A percentile compares a stretch with the other conserved stretches of the same genome.
Evolutionary conservation across 208 protist genomes (phyloP).

Genomic region (Leishmania tarentolae): DNA sequence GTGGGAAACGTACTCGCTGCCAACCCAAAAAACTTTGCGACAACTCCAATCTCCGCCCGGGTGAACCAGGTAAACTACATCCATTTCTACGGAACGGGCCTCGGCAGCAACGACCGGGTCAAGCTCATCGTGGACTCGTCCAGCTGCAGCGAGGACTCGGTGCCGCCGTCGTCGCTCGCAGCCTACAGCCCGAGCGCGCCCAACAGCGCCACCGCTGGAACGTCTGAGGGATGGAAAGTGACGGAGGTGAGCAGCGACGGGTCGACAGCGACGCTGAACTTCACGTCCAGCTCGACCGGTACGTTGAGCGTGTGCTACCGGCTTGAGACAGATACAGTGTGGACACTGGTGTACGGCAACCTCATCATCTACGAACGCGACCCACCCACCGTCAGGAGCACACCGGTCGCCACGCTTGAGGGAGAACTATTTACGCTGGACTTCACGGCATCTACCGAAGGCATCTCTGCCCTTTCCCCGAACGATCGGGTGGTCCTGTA

Average conservation of each 20-base stretch:
- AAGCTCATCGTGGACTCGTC: slow-evolving; percentile 74
- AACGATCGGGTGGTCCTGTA: slow-evolving; percentile 71
- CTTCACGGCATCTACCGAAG: slow-evolving; percentile 42
- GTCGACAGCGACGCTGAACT: slow-evolving; percentile 54
- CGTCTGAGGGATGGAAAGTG: slow-evolving; percentile 55
- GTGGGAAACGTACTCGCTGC: slow-evolving; percentile 59
- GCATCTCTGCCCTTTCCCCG: slow-evolving; percentile 18
- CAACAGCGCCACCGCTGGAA: slow-evolving; percentile 18
- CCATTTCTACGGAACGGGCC: slow-evolving; percentile 55
- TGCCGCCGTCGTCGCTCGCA: slow-evolving; percentile 55
- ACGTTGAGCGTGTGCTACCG: slow-evolving; percentile 88
- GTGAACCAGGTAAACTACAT: slow-evolving; percentile 60
- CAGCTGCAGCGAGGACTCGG: slow-evolving; percentile 66
- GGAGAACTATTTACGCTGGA: slow-evolving; percentile 87
- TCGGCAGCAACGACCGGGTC: slow-evolving; percentile 55
- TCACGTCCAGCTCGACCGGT: slow-evolving; percentile 55
- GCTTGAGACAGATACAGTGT: slow-evolving; percentile 74
- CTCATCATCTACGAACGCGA: slow-evolving; percentile 64
- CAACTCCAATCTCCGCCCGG: slow-evolving; percentile 42
- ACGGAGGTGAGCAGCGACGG: slow-evolving; percentile 33
- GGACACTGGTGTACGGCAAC: slow-evolving; percentile 87
- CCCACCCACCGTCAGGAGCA: slow-evolving; percentile 53
- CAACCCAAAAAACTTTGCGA: slow-evolving; percentile 73
- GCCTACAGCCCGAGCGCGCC: slow-evolving; percentile 42
- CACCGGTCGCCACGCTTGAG: slow-evolving; percentile 56